Conservation (phyloP, 2,329 filamentous ascomycete species). For the Beauveria australis region DNA sequence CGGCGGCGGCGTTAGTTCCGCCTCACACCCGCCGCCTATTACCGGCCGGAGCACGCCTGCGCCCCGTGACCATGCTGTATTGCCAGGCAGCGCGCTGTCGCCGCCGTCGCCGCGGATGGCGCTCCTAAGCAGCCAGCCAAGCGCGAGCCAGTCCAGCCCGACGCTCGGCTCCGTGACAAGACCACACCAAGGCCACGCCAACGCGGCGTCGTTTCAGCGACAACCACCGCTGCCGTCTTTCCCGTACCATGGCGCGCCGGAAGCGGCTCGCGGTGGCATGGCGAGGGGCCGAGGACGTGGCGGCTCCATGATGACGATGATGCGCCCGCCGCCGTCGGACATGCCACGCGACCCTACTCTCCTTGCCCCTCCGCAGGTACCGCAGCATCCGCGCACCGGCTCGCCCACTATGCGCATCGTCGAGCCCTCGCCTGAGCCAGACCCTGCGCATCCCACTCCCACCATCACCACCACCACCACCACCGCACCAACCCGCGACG, state of each 20-base stretch:
- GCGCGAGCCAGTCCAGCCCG: conserved; percentile 34
- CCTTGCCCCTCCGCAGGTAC: not conserved
- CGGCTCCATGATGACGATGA: not conserved
- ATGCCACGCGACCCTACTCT: conserved; percentile 17
- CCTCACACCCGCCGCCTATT: conserved; percentile 25
- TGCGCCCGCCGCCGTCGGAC: conserved; percentile 2
- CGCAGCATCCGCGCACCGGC: conserved; percentile 10
- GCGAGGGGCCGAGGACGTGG: not conserved
- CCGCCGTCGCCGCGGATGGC: conserved; percentile 25
- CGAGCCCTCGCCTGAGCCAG: conserved; percentile 25
- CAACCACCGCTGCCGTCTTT: conserved; percentile 4
- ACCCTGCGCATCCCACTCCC: conserved; percentile 17
- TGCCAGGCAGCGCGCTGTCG: conserved; percentile 21
- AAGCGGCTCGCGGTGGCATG: not conserved
- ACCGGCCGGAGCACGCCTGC: conserved; percentile 14
- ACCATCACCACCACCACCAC: conserved; percentile 8
- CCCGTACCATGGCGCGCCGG: not conserved
- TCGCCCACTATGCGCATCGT: conserved; percentile 31
- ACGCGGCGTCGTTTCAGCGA: conserved; percentile 7
- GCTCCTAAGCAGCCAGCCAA: conserved; percentile 20
- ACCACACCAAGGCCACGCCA: not conserved
- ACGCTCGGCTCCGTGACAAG: conserved; percentile 20
- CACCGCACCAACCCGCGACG: conserved; percentile 13
- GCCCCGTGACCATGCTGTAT: not conserved
- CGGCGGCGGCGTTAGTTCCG: not conserved